Evolutionary conservation across 148 eudicot species (phyloP), one percentile per base, ranked within the genome.

Genomic region (Talinum fruticosum): DNA sequence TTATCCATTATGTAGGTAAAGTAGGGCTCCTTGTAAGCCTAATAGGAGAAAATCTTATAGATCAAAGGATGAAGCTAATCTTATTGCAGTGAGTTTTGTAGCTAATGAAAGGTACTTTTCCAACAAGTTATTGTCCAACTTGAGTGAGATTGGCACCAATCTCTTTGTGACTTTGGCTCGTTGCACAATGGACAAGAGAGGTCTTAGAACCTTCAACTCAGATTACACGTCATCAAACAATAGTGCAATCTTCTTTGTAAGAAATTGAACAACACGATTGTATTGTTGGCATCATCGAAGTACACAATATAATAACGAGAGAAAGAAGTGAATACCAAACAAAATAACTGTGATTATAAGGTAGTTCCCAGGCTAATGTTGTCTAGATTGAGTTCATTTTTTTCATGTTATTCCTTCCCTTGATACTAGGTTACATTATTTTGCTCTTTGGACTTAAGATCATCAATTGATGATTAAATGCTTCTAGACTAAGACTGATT

Each of bases 131-230:
- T 79, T 92, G 75, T 86, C 89, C 44, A 82, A 81, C 79, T 77
- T 91, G 81, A 81, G 82, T 81, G 96, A 92, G 67, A 83, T 95
- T 71, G 96, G 96, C 68, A 72, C 77, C 34, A 84, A 82, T 84
- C 88, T 95, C 66, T 87, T 92, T 76, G 86, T 91, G 81, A 87
- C 90, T 29, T 78, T 95, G 79, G 98, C 85, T 32, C 89, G 86
- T 78, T 78, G 93, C 67, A 77, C 80, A 66, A 79, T n/a, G 79
- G 84, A 85, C 79, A 77, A 73, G 49, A 85, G 85, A 75, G 85
- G 78, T 65, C 80, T 82, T 65, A 74, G 59, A 71, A 59, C 78
- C 78, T 74, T 84, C 75, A 66, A 10, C 23, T 78, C 30, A 51
- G 87, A 86, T 78, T 82, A 67, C 70, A 77, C 83, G 65, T 54